A percentile compares a stretch with the other conserved stretches of the same genome.
Conservation (phyloP, 179 eudicot species). For the Silene noctiflora region DNA sequence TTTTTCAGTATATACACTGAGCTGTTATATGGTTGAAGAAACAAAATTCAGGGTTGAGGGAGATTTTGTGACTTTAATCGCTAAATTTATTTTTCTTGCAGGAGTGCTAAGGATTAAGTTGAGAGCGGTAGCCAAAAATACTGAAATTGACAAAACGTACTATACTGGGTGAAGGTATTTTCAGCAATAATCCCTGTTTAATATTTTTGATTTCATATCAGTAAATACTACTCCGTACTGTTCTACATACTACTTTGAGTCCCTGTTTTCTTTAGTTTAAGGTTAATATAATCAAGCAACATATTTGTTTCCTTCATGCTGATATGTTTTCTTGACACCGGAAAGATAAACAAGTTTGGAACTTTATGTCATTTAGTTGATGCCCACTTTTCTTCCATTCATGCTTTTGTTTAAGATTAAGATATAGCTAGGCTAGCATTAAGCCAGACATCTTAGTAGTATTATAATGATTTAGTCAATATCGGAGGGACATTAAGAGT, state of each 20-base stretch:
- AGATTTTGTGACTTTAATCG: neutral
- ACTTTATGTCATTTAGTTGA: constrained; percentile 20
- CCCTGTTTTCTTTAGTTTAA: constrained; percentile 5
- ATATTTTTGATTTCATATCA: too few species aligned
- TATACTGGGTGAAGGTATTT: neutral
- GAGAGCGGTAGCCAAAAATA: neutral
- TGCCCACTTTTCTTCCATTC: constrained; percentile 17
- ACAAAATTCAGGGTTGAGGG: constrained; percentile 9
- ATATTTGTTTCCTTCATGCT: constrained; percentile 25
- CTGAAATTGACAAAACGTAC: neutral
- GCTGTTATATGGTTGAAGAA: neutral
- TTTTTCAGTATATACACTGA: neutral
- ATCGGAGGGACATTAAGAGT: constrained; percentile 12
- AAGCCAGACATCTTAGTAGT: constrained; percentile 7
- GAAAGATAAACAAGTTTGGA: constrained; percentile 24
- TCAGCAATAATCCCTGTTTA: neutral
- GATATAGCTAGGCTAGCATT: constrained; percentile 14
- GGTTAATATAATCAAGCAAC: neutral
- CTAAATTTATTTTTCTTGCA: neutral
- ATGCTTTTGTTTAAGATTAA: constrained; percentile 7
- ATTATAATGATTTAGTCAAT: constrained; percentile 9
- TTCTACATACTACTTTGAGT: neutral
- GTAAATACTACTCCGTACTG: neutral
- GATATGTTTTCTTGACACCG: constrained; percentile 21
- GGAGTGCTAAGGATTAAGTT: neutral